A percentile compares a stretch with the other conserved stretches of the same genome.
phyloP scores from a whole-genome alignment of 129 eudicot species.

The Centaurea solstitialis region DNA sequence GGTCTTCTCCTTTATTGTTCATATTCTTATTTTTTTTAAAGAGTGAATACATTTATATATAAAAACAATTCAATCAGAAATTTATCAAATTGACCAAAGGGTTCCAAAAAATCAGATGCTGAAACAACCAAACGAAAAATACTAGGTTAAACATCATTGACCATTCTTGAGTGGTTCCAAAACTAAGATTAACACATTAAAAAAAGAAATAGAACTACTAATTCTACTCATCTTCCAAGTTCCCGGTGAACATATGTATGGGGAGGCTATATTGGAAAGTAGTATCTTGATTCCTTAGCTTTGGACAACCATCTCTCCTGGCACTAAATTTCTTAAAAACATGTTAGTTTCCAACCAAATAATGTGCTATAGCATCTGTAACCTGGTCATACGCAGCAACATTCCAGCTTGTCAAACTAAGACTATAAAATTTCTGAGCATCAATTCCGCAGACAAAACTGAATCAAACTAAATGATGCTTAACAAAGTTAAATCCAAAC shows the following conservation, averaged over 20 bases:
- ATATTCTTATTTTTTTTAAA: background rate
- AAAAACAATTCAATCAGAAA: background rate
- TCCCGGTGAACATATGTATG: slow-evolving; percentile 3
- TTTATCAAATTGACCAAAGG: background rate
- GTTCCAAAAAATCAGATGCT: background rate
- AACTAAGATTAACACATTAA: background rate
- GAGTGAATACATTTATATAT: background rate
- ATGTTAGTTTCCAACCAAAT: background rate
- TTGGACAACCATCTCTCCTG: slow-evolving; percentile 6
- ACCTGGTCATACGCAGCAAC: background rate
- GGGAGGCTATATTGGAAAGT: background rate
- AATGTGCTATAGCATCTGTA: background rate
- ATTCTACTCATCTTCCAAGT: slow-evolving; percentile 23
- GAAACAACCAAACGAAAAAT: background rate
- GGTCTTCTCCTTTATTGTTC: background rate
- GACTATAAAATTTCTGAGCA: background rate
- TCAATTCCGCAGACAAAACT: slow-evolving; percentile 6
- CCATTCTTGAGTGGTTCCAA: background rate
- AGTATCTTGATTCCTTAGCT: background rate
- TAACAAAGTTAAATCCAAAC: slow-evolving; percentile 14
- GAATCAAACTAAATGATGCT: slow-evolving; percentile 33
- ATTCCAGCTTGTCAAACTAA: slow-evolving; percentile 19
- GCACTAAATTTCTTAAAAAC: background rate
- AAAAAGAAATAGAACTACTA: background rate
- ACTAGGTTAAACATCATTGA: background rate